Evolutionary conservation across 345 rosid genomes (phyloP).

Genomic region (Aquilaria malaccensis): DNA sequence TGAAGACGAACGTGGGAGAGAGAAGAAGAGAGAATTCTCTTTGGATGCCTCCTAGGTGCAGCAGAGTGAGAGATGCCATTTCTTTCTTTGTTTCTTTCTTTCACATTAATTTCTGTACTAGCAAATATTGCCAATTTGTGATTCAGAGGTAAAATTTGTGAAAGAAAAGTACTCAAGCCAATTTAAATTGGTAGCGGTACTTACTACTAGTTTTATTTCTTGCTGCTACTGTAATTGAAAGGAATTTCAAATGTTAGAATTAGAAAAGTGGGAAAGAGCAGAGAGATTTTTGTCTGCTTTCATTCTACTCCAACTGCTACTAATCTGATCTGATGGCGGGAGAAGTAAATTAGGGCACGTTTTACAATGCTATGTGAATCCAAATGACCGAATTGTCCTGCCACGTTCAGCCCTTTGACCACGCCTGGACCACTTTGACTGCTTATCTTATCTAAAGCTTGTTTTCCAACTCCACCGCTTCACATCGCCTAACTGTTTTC

Average conservation of each 20-base stretch:
- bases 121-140: too few species aligned
- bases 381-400: slow-evolving; percentile 24
- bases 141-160: too few species aligned
- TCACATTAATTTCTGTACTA: not conserved
- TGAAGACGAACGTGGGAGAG: slow-evolving; percentile 15
- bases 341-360: slow-evolving; percentile 14
- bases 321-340: slow-evolving; percentile 7
- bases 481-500: not conserved
- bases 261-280: not conserved
- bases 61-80: not conserved
- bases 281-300: not conserved
- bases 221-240: too few species aligned
- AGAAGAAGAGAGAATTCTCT: slow-evolving; percentile 18
- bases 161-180: too few species aligned
- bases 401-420: slow-evolving; percentile 20
- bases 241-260: too few species aligned
- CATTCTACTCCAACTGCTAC: not conserved
- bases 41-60: slow-evolving; percentile 1
- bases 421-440: slow-evolving; percentile 31
- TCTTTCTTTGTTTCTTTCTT: not conserved
- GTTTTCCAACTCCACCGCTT: slow-evolving; percentile 1
- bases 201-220: too few species aligned
- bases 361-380: slow-evolving; percentile 2
- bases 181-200: too few species aligned
- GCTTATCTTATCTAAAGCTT: not conserved